phyloP scores from a whole-genome alignment of 768 basidiomycete species.

The Lentinus tigrinus region DNA sequence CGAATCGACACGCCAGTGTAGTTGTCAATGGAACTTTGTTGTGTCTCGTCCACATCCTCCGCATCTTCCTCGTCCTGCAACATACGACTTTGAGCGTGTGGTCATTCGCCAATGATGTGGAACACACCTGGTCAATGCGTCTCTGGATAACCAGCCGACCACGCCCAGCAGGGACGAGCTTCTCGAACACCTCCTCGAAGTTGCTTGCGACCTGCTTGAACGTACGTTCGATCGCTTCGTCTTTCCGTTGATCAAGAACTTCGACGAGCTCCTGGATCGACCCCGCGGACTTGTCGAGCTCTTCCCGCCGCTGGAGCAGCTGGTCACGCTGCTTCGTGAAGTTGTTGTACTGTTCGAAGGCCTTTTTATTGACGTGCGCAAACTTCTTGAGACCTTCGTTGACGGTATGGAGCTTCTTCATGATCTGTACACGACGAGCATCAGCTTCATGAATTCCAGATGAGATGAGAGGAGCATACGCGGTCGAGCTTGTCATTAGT shows the following conservation, averaged over 20 bases:
- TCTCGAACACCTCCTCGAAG: slow-evolving; percentile 97
- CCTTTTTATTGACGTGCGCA: slow-evolving; percentile 98
- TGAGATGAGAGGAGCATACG: slow-evolving; percentile 43
- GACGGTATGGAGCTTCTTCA: slow-evolving; percentile 88
- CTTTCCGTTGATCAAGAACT: slow-evolving; percentile 93
- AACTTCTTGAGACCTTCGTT: slow-evolving; percentile 96
- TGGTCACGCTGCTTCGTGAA: slow-evolving; percentile 98
- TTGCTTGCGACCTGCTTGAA: slow-evolving; percentile 98
- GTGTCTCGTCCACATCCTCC: slow-evolving; percentile 71
- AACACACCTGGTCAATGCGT: slow-evolving; percentile 74
- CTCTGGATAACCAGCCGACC: slow-evolving; percentile 92
- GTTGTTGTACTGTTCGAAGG: slow-evolving; percentile 96
- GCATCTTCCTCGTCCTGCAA: slow-evolving; percentile 68
- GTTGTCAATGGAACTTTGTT: slow-evolving; percentile 80
- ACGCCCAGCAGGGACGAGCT: slow-evolving; percentile 89
- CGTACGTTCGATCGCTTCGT: slow-evolving; percentile 97
- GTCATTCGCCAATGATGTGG: background rate
- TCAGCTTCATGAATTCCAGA: background rate
- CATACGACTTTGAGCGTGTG: background rate
- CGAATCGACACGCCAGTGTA: slow-evolving; percentile 98
- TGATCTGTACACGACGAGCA: slow-evolving; percentile 51
- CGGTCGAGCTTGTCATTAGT: slow-evolving; percentile 83
- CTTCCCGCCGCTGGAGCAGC: slow-evolving; percentile 80
- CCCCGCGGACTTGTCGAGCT: slow-evolving; percentile 83
- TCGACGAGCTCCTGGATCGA: slow-evolving; percentile 93